Base-by-base conservation (phyloP, 2,329 filamentous ascomycete species). In the Lecanicillium sp. region DNA sequence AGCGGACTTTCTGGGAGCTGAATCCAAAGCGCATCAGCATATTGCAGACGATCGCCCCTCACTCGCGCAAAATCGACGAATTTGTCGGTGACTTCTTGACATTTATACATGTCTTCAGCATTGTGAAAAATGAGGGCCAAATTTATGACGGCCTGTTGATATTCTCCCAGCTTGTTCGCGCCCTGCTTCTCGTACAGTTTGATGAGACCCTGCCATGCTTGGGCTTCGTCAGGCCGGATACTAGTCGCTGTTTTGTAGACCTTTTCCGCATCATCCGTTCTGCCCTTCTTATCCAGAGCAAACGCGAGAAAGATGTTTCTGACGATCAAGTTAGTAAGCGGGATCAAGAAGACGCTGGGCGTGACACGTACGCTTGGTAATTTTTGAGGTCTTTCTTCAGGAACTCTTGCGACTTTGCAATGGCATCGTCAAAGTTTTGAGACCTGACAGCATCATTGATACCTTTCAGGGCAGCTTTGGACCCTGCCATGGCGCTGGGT, bases 191-290 rank as follows among this genome's bases (percentile, higher is more conserved):
- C 88, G 62, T 89, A 96, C 24, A 97, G 67, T 59, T 84, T 87
- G 64, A 93, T 78, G 38, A 98, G 72, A 1, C 93, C 93, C 62
- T 95, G 87, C 89, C 88, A 97, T 55, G 87, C 87, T 58, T 91
- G 86, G n/a, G 81, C 72, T 56, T 96, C 90, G 15, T 79, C 73
- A 1, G 83, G 79, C 54, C 88, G 90, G 52, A 88, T 71, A 17
- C 74, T 72, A 5, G 86, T 79, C 2, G 91, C 93, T 26, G 78
- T 73, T 33, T 77, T 73, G 65, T 97, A 97, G 1, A 83, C 80
- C 27, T 75, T 78, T 57, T 93, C 90, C 0, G 93, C 83, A 33
- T 88, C 84, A 6, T 86, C 81, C 7, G 77, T 68, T 52, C 82
- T 78, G 51, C 81, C 79, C 52, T 85, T 78, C 63, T 90, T 93